Evolutionary conservation across 352 stramenopile genomes (phyloP).

Genomic region (Pythium pyrilobum): DNA sequence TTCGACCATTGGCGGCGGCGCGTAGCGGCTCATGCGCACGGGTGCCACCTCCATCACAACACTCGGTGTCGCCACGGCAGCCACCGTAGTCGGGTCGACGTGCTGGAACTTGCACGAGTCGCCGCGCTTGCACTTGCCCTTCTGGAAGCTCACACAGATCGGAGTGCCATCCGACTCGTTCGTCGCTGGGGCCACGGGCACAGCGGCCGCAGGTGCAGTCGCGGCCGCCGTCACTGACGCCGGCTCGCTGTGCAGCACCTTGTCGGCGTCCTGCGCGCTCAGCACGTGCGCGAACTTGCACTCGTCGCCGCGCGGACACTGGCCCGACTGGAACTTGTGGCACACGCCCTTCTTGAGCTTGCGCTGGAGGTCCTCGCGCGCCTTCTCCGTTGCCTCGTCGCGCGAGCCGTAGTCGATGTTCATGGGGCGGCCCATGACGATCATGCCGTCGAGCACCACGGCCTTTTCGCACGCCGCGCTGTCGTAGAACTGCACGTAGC

Average conservation of each 20-base stretch:
- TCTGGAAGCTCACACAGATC: constrained; percentile 27
- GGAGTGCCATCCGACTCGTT: constrained; percentile 9
- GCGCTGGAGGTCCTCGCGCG: constrained; percentile 63
- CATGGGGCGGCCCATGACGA: constrained; percentile 83
- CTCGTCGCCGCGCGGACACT: constrained; percentile 30
- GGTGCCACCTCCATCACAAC: too few species aligned
- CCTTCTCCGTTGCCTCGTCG: constrained; percentile 61
- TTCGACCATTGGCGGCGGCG: too few species aligned
- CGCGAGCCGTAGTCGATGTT: constrained; percentile 74
- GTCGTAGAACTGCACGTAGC: constrained; percentile 93
- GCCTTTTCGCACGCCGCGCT: constrained; percentile 81
- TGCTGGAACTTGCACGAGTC: constrained; percentile 23
- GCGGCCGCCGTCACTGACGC: neutral
- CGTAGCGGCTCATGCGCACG: too few species aligned
- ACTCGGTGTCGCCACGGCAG: neutral
- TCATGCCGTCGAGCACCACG: constrained; percentile 68
- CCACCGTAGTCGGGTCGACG: neutral
- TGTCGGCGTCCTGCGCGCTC: constrained; percentile 10
- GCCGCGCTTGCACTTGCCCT: constrained; percentile 29
- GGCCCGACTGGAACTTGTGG: constrained; percentile 34
- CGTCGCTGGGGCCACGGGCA: neutral
- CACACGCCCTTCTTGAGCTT: constrained; percentile 45
- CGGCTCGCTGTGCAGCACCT: neutral
- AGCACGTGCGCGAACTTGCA: constrained; percentile 42
- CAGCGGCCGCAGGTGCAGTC: neutral